phyloP scores from a whole-genome alignment of 768 basidiomycete genomes.

The Tulasnella sp. region DNA sequence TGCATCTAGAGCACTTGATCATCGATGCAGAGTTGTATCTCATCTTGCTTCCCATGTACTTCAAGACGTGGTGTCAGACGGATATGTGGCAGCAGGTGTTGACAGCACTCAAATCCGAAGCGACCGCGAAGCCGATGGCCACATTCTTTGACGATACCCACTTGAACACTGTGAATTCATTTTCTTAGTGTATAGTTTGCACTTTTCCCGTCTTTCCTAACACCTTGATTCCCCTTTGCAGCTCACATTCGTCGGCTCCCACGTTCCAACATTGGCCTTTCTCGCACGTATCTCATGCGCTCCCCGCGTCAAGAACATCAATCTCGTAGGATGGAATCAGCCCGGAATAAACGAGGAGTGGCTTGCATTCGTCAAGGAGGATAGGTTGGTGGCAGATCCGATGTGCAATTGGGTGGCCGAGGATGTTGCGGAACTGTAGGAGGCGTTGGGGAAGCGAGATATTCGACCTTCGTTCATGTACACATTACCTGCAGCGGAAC shows the following conservation, averaged over 20 bases:
- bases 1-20: conserved; percentile 11
- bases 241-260: conserved; percentile 9
- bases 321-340: conserved; percentile 15
- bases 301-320: conserved; percentile 1
- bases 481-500: no score
- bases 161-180: background rate
- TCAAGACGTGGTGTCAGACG: conserved; percentile 10
- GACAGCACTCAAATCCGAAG: background rate
- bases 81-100: conserved; percentile 11
- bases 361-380: conserved; percentile 14
- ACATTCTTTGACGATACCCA: conserved; percentile 16
- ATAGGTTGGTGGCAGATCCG: background rate
- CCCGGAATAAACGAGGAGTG: background rate
- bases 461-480: no score
- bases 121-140: conserved; percentile 5
- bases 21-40: conserved; percentile 15
- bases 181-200: background rate
- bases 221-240: background rate
- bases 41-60: conserved; percentile 8
- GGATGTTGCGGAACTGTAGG: no score
- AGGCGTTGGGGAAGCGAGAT: no score
- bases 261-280: conserved; percentile 15
- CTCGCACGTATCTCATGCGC: conserved; percentile 16
- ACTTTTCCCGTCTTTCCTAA: no score
- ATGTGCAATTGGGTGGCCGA: no score